Conservation (phyloP, 768 basidiomycete genomes). For the Mrakia frigida region DNA sequence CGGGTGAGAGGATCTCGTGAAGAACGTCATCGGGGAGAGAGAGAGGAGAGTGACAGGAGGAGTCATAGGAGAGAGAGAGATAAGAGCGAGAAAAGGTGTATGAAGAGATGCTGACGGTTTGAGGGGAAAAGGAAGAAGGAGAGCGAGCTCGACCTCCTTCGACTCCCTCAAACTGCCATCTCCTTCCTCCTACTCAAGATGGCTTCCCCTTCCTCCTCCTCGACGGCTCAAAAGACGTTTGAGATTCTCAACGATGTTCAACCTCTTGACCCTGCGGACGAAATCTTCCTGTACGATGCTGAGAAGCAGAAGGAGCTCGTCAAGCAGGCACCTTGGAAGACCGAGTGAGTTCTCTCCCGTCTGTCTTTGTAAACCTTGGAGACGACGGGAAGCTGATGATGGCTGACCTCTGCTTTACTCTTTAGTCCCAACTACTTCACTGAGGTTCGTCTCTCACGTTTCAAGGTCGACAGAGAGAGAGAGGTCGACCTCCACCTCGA, state of each 20-base stretch:
- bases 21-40: too few relatives aligned
- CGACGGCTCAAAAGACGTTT: constrained; percentile 43
- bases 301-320: constrained; percentile 52
- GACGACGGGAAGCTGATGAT: not conserved
- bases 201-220: constrained; percentile 19
- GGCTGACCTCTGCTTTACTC: not conserved
- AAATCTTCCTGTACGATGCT: constrained; percentile 44
- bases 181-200: not conserved
- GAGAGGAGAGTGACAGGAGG: too few relatives aligned
- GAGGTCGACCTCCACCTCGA: not conserved
- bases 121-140: too few relatives aligned
- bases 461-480: not conserved
- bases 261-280: constrained; percentile 39
- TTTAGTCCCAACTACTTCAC: constrained; percentile 50
- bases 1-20: too few relatives aligned
- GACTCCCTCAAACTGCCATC: not conserved
- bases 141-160: not conserved
- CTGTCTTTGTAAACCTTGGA: too few relatives aligned
- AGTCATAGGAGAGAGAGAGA: too few relatives aligned
- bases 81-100: too few relatives aligned
- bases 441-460: constrained; percentile 41
- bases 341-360: constrained; percentile 56
- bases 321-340: constrained; percentile 71
- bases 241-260: constrained; percentile 46
- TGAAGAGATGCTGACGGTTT: too few relatives aligned